A percentile compares a stretch with the other conserved stretches of the same genome.
Conservation (phyloP, 331 rosid genomes). For the Spiraea crenata region DNA sequence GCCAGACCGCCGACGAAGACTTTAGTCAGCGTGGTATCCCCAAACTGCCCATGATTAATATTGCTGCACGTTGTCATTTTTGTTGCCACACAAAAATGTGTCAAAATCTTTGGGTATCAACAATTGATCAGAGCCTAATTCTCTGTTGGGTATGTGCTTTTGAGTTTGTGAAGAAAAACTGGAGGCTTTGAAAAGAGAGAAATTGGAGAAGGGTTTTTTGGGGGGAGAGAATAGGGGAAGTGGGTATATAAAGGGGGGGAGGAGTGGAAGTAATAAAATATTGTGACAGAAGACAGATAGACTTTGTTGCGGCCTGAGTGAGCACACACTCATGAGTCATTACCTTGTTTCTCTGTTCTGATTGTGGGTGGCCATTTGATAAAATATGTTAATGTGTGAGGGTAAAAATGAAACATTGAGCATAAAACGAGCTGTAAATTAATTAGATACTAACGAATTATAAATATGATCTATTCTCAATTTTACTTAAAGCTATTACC, state of each 20-base stretch:
- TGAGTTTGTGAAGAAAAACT: neutral
- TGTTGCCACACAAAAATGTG: neutral
- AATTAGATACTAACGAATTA: too few relatives aligned
- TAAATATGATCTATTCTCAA: too few relatives aligned
- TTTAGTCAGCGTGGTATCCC: constrained; percentile 78
- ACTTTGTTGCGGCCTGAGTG: constrained; percentile 21
- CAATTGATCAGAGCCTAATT: neutral
- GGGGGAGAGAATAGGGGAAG: constrained; percentile 21
- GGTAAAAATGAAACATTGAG: too few relatives aligned
- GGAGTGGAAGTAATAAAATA: constrained; percentile 23
- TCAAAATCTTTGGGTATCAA: neutral
- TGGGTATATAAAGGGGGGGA: constrained; percentile 23
- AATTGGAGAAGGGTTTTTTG: neutral
- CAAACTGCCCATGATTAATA: constrained; percentile 40
- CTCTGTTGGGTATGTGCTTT: neutral
- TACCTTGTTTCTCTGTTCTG: neutral
- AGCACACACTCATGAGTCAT: neutral
- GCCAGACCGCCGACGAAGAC: constrained; percentile 88
- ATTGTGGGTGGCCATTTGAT: neutral
- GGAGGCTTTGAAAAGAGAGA: neutral
- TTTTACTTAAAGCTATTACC: too few relatives aligned
- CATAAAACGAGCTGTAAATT: neutral
- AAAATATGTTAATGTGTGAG: too few relatives aligned
- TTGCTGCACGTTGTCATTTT: constrained; percentile 37
- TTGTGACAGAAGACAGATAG: constrained; percentile 65